A percentile compares a stretch with the other conserved stretches of the same genome.
Evolutionary conservation across 176 grass and related monocot species (phyloP).

Genomic region (Bolboschoenus planiculmis): DNA sequence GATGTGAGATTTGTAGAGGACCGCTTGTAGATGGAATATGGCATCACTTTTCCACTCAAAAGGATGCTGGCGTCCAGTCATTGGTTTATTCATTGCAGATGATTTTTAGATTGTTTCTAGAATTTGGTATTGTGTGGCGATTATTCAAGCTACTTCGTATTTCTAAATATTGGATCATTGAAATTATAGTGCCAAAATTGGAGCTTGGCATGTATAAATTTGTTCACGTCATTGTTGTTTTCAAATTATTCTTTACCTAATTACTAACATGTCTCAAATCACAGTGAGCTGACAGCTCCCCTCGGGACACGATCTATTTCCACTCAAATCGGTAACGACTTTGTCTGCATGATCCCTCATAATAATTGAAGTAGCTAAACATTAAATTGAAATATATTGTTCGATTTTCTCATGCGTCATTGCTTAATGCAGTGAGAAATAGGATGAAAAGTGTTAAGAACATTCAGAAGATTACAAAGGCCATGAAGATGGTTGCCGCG

Average conservation of each 20-base stretch:
- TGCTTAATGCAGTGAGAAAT: constrained; percentile 55
- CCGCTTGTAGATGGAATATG: neutral
- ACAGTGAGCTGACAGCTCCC: constrained; percentile 43
- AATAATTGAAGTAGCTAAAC: neutral
- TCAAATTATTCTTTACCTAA: neutral
- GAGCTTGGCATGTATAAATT: neutral
- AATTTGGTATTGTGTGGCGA: neutral
- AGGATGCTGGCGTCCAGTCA: neutral
- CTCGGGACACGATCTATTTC: constrained; percentile 60
- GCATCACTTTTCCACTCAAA: neutral
- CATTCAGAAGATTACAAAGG: constrained; percentile 97
- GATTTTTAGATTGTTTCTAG: neutral
- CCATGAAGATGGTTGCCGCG: constrained; percentile 98
- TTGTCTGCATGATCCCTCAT: neutral
- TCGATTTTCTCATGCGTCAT: neutral
- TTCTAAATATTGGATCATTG: neutral
- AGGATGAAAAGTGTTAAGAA: constrained; percentile 98
- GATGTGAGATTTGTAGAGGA: neutral
- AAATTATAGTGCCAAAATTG: neutral
- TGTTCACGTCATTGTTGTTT: neutral
- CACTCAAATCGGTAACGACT: constrained; percentile 68
- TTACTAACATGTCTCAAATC: constrained; percentile 11
- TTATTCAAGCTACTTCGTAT: neutral
- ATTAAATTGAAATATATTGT: neutral
- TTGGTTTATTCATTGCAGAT: neutral